Percentiles rank a stretch among this genome's conserved stretches.
Conservation (phyloP, 129 eudicot genomes). For the Gnaphalium uliginosum region DNA sequence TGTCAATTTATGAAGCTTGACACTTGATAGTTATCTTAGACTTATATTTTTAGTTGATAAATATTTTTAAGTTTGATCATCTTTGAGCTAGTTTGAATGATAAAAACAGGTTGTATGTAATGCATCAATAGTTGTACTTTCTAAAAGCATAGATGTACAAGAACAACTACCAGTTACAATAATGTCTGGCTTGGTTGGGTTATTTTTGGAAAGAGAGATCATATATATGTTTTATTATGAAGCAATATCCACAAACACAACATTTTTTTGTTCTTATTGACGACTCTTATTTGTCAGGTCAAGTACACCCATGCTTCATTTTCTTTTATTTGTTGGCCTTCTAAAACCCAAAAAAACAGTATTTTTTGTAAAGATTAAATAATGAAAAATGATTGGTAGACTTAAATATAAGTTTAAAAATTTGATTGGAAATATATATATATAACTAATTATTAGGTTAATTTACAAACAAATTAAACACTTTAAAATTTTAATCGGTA, state of each 20-base stretch:
- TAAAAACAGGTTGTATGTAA: constrained; percentile 7
- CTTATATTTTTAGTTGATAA: not conserved
- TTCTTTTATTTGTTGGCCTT: constrained; percentile 9
- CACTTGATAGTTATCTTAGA: not conserved
- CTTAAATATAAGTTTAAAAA: too few species aligned
- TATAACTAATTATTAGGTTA: too few species aligned
- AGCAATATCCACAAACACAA: constrained; percentile 26
- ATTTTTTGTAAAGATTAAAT: not conserved
- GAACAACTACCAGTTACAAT: constrained; percentile 10
- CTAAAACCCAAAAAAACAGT: not conserved
- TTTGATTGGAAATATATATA: too few species aligned
- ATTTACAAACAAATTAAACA: not conserved
- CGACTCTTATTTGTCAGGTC: constrained; percentile 27
- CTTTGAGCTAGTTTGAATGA: not conserved
- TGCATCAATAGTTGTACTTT: constrained; percentile 9
- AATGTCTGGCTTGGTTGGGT: constrained; percentile 29
- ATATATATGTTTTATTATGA: constrained; percentile 26
- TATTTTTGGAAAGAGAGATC: constrained; percentile 30
- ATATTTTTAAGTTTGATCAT: not conserved
- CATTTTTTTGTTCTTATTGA: constrained; percentile 24
- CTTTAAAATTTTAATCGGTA: not conserved
- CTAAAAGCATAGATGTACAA: constrained; percentile 21
- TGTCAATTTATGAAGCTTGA: too few species aligned
- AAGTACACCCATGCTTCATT: constrained; percentile 18
- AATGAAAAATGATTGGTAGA: too few species aligned